phyloP scores from a whole-genome alignment of 768 basidiomycete species.

The Boletus insuetus region DNA sequence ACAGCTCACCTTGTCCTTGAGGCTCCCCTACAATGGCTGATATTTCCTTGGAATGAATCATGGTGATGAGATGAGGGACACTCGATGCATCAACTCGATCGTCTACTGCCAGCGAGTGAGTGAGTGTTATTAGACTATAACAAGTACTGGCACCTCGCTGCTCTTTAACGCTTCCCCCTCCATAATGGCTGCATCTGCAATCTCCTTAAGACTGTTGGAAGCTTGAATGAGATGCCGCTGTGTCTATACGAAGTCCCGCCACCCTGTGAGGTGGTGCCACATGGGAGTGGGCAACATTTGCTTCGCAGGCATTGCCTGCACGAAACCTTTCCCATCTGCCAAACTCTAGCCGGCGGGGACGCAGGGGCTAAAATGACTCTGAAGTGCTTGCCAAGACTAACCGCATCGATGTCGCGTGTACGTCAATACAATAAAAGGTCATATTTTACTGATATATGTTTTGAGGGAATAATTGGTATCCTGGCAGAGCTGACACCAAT shows the following conservation, averaged over 20 bases:
- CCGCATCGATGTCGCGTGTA: too few relatives aligned
- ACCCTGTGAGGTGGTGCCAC: background rate
- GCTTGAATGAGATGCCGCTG: conserved; percentile 1
- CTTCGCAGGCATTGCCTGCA: too few relatives aligned
- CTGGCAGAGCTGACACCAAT: too few relatives aligned
- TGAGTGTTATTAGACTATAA: background rate
- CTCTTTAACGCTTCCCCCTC: background rate
- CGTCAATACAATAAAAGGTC: too few relatives aligned
- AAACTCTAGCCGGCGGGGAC: too few relatives aligned
- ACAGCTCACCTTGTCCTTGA: conserved; percentile 17
- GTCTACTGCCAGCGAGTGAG: conserved; percentile 1
- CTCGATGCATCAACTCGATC: conserved; percentile 1
- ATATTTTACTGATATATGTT: too few relatives aligned
- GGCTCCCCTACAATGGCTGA: conserved; percentile 1
- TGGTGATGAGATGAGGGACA: background rate
- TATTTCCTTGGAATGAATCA: background rate
- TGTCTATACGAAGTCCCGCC: background rate
- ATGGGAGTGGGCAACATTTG: too few relatives aligned
- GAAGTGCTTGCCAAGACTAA: too few relatives aligned
- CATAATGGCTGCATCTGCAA: background rate
- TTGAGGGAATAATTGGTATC: too few relatives aligned
- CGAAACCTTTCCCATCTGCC: too few relatives aligned
- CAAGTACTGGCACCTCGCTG: background rate
- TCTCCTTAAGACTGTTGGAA: background rate
- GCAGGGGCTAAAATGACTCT: too few relatives aligned